Percentiles rank a stretch among this genome's conserved stretches.
These are phyloP conservation scores for Plectosphaerella sp. DNA, from an alignment of 2,329 filamentous ascomycete species.

Conservation along the genomic window DNA sequence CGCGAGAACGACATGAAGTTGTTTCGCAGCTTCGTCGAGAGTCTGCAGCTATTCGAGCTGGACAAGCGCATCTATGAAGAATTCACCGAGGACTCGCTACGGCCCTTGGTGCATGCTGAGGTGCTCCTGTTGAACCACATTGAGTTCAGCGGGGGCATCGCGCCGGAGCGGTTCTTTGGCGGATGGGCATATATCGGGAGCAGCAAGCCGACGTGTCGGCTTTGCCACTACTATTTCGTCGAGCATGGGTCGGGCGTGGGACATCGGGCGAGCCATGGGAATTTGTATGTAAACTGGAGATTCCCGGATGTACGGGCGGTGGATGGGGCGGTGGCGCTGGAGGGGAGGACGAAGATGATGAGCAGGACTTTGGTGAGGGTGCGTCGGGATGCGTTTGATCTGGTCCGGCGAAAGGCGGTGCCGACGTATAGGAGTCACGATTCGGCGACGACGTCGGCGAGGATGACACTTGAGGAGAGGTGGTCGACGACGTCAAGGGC, in stretches of 20 bases:
- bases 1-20: background rate
- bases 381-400: background rate
- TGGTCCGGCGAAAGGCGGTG: background rate
- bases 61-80: conserved; percentile 16
- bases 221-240: conserved; percentile 32
- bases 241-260: conserved; percentile 17
- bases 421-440: background rate
- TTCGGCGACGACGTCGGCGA: conserved; percentile 6
- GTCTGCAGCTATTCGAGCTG: conserved; percentile 17
- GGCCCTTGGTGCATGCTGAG: conserved; percentile 29
- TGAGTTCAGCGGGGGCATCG: background rate
- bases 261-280: conserved; percentile 24
- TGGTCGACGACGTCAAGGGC: background rate
- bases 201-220: conserved; percentile 34
- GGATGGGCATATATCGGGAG: conserved; percentile 30
- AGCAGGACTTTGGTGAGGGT: background rate
- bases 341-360: background rate
- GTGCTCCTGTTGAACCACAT: conserved; percentile 14
- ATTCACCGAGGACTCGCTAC: conserved; percentile 10
- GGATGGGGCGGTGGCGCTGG: background rate
- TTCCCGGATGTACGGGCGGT: conserved; percentile 24
- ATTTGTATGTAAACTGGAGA: conserved; percentile 34
- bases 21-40: conserved; percentile 8
- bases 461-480: background rate
- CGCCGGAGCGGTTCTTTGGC: conserved; percentile 20